A percentile compares a stretch with the other conserved stretches of the same genome.
Conservation (phyloP, 805 yeast species). For the Komagataella mondaviorum region DNA sequence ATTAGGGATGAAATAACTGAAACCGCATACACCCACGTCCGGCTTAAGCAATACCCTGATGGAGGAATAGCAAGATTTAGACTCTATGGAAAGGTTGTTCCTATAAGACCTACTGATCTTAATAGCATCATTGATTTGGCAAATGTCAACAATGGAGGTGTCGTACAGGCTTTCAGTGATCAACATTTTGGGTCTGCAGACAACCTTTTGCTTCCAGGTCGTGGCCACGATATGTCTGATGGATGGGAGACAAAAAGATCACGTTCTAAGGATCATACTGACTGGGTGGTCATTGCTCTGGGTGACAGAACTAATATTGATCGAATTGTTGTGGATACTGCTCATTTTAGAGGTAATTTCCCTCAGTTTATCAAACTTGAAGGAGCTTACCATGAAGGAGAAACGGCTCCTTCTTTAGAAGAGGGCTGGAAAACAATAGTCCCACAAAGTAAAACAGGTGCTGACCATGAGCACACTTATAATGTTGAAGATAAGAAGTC, state of each 20-base stretch:
- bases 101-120: constrained; percentile 42
- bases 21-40: constrained; percentile 59
- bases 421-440: constrained; percentile 57
- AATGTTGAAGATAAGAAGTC: constrained; percentile 14
- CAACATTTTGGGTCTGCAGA: constrained; percentile 93
- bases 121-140: constrained; percentile 56
- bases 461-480: constrained; percentile 68
- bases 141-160: constrained; percentile 77
- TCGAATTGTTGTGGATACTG: constrained; percentile 71
- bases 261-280: constrained; percentile 69
- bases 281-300: constrained; percentile 79
- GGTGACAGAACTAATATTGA: constrained; percentile 52
- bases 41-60: constrained; percentile 90
- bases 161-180: constrained; percentile 70
- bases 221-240: constrained; percentile 94
- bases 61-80: constrained; percentile 97
- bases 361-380: constrained; percentile 72
- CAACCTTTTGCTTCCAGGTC: constrained; percentile 80
- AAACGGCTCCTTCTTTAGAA: constrained; percentile 23
- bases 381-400: constrained; percentile 28
- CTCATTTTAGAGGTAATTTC: constrained; percentile 88
- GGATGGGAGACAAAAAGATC: constrained; percentile 98
- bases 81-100: constrained; percentile 71
- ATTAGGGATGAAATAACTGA: constrained; percentile 45
- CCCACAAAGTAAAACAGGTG: constrained; percentile 58